Percentiles rank a stretch among this genome's conserved stretches.
Conservation (phyloP, 2,329 filamentous ascomycete species). For the Hysterium pulicare region DNA sequence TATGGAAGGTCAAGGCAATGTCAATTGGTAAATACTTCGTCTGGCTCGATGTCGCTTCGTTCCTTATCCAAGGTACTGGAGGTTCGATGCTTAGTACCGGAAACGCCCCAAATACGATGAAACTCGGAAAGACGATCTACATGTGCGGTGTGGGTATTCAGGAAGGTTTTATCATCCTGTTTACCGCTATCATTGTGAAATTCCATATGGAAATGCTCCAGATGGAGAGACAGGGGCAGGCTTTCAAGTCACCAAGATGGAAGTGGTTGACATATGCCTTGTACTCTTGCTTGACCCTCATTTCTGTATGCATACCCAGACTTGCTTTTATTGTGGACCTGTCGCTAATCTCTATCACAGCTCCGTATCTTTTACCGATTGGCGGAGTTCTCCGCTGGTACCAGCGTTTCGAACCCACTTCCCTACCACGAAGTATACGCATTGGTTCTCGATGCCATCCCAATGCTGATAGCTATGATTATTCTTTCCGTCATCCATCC, state of each 20-base stretch:
- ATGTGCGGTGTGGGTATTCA: constrained; percentile 33
- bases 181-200: constrained; percentile 15
- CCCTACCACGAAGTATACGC: constrained; percentile 53
- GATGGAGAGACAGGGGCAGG: constrained; percentile 3
- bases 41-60: constrained; percentile 43
- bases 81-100: constrained; percentile 34
- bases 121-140: constrained; percentile 42
- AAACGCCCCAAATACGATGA: constrained; percentile 21
- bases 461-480: constrained; percentile 48
- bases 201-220: constrained; percentile 18
- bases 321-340: background rate
- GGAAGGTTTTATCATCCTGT: constrained; percentile 29
- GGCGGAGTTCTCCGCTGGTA: constrained; percentile 52
- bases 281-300: constrained; percentile 41
- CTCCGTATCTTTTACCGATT: constrained; percentile 60
- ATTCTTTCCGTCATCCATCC: constrained; percentile 24
- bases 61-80: constrained; percentile 44
- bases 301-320: constrained; percentile 30
- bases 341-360: background rate
- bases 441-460: constrained; percentile 52
- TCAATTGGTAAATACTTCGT: constrained; percentile 44
- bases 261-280: constrained; percentile 35
- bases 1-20: constrained; percentile 36
- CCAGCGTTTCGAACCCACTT: constrained; percentile 43
- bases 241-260: constrained; percentile 10